Conservation (phyloP, 148 eudicot species). For the Rhododendron simsii region DNA sequence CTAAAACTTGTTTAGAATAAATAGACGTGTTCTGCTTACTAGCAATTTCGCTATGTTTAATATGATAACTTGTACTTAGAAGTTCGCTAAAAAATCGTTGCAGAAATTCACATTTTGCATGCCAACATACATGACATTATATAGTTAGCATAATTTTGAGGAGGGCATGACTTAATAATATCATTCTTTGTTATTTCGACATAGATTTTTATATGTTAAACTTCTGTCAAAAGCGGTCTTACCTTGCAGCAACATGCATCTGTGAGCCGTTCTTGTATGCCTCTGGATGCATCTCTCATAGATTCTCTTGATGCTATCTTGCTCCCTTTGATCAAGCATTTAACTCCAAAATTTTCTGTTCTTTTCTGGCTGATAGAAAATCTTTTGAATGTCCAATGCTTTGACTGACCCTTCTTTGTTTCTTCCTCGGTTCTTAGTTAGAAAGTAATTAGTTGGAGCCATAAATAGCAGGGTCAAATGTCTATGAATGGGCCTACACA, state of each 20-base stretch:
- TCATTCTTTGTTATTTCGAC: neutral
- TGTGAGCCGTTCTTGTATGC: neutral
- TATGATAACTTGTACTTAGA: neutral
- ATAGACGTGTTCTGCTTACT: neutral
- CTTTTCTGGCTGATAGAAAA: neutral
- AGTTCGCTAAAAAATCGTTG: neutral
- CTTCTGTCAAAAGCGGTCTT: neutral
- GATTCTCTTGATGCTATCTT: neutral
- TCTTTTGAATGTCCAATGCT: neutral
- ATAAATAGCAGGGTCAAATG: neutral
- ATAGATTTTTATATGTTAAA: neutral
- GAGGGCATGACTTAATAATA: neutral
- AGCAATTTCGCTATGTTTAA: neutral
- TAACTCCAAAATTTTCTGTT: neutral
- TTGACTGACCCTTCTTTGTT: neutral
- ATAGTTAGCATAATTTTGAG: neutral
- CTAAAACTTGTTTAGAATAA: neutral
- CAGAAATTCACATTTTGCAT: neutral
- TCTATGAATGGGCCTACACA: neutral
- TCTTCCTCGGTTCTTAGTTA: neutral
- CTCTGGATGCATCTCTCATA: neutral
- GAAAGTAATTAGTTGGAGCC: neutral
- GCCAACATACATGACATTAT: neutral
- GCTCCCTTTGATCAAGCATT: neutral
- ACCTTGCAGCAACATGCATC: neutral